A percentile compares a stretch with the other conserved stretches of the same genome.
Evolutionary conservation across 805 yeast genomes (phyloP).

Genomic region (Wickerhamomyces rabaulensis): DNA sequence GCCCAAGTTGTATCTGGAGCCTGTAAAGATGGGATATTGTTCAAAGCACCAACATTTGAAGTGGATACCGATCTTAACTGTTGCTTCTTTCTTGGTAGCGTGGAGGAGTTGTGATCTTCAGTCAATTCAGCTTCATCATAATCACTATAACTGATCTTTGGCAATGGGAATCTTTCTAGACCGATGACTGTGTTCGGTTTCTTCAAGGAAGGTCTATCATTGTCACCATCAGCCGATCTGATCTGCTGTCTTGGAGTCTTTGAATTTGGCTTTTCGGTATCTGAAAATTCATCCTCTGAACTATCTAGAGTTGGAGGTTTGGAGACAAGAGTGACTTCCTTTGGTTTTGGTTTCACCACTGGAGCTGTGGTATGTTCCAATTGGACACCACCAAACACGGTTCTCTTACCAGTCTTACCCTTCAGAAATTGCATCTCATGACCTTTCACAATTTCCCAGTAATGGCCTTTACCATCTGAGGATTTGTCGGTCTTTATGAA

Average conservation of each 20-base stretch:
- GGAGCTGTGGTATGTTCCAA: conserved; percentile 5
- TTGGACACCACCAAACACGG: conserved; percentile 5
- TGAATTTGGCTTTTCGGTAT: conserved; percentile 12
- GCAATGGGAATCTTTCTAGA: conserved; percentile 17
- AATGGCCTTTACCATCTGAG: conserved; percentile 81
- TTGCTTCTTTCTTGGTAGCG: conserved; percentile 19
- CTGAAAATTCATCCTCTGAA: conserved; percentile 12
- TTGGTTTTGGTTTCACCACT: not conserved
- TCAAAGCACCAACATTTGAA: conserved; percentile 15
- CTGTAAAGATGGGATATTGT: conserved; percentile 29
- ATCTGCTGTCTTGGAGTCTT: conserved; percentile 22
- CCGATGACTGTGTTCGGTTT: conserved; percentile 25
- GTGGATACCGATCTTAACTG: conserved; percentile 13
- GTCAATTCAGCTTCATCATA: conserved; percentile 11
- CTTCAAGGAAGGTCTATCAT: conserved; percentile 16
- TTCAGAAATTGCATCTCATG: conserved; percentile 75
- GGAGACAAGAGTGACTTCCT: not conserved
- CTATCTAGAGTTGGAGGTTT: not conserved
- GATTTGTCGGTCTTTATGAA: conserved; percentile 88
- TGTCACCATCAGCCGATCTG: conserved; percentile 11
- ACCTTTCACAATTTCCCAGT: conserved; percentile 87
- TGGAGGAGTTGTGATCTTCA: conserved; percentile 3
- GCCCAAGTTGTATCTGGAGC: conserved; percentile 38
- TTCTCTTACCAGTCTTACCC: conserved; percentile 44
- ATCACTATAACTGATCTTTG: conserved; percentile 5